Base-by-base conservation (phyloP, 2,329 filamentous ascomycete genomes). In the Sarocladium kiliense region DNA sequence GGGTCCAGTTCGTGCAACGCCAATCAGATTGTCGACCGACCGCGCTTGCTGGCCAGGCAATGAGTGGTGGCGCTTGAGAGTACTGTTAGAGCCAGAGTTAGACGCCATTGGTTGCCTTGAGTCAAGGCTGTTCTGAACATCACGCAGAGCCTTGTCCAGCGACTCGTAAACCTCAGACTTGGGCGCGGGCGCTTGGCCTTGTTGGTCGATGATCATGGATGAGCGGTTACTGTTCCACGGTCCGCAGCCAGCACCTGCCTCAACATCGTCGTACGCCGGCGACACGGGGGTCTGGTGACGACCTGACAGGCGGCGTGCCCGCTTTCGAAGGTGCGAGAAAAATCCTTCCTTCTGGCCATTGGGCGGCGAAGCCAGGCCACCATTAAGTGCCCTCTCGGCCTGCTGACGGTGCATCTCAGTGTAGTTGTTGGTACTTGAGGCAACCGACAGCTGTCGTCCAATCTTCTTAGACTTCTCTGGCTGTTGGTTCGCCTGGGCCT, bases 241-340 rank as follows among this genome's bases (percentile, higher is more conserved):
- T 16, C 86, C 88, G 69, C 91, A 96, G 44, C 92, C 93, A 54
- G 89, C 90, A 66, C 93, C 92, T n/a, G 91, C 88, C 70, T 97
- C 94, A 54, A 96, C 77, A 65, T 97, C 93, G 62, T 97, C 92
- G 55, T 86, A 85, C 42, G 81, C 84, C 9, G 91, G 88, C 18
- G 91, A 89, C 57, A 88, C 84, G 7, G 90, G 87, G 14, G 85
- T 86, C 67, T 93, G 89, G 66, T 96, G 91, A 56, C 93, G 86
- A 47, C 94, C 94, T 25, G 94, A 99, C 58, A 99, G 86, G 62
- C 94, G 83, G 62, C 94, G 84, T 26, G 95, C 94, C 53, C 93
- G 87, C 73, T 99, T 99, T 56, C 94, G 84, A 7, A 99, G 80
- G 68, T 99, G 94, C 1, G 94, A 97, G 74, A 99, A 99, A 77